Evolutionary conservation across 2,329 filamentous ascomycete species (phyloP), one percentile per base, ranked within the genome.

Genomic region (Aspergillus sp.): DNA sequence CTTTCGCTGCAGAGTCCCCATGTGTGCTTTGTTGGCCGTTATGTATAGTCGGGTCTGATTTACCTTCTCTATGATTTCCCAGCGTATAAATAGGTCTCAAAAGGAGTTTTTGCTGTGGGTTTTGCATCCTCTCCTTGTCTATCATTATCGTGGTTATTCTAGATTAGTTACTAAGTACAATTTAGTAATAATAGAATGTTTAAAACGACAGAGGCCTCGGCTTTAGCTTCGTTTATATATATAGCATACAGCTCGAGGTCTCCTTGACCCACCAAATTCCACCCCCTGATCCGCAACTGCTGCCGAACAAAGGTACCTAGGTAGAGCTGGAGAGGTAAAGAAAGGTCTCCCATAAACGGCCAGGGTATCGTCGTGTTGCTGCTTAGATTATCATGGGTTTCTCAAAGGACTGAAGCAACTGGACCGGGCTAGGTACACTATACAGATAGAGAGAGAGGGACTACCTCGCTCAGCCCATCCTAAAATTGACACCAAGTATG

Each of bases 401-500:
- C 34, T 4, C 34, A n/a, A n/a, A 36, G 13, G 34, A n/a, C 13
- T n/a, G 6, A 5, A 15, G 6, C 34, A n/a, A 9, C 15, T 36
- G 34, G 12, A 15, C 34, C 34, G n/a, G 34, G 15, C 34, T 36
- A 36, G 13, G 13, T 36, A 43, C 44, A 26, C 13, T 22, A 20
- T 48, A 38, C 48, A 41, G 36, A 52, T 18, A 24, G 53, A 50
- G 34, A 38, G 34, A 38, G 48, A 56, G 26, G 26, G 22, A 22
- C 38, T 32, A 52, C 53, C 26, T 39, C 34, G 13, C 38, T 57
- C 47, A 51, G 48, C 54, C 56, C 44, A 57, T 26, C 24, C 39
- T 32, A 39, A 57, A 41, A 50, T 50, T 41, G 45, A 57, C 56
- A 45, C 54, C 58, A 54, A 60, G 39, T 70, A 71, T 65, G 69